These are phyloP conservation scores for Parmelia sp. DNA, from an alignment of 495 filamentous ascomycete genomes.

Conservation along the genomic window DNA sequence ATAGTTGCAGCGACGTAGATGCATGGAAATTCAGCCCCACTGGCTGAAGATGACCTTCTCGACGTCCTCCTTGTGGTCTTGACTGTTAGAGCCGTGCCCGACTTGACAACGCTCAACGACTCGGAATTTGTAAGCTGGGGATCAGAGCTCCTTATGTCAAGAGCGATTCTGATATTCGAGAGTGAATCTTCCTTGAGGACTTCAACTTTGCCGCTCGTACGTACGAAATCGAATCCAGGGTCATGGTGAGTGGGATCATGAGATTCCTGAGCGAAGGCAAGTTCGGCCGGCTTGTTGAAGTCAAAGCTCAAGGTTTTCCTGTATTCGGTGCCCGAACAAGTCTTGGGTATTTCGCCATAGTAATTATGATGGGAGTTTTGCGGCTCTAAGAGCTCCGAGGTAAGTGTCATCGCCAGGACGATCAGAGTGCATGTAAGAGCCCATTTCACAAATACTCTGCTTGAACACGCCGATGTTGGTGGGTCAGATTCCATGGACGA, in stretches of 20 bases:
- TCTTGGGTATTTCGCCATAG: conserved; percentile 4
- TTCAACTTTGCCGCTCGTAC: conserved; percentile 6
- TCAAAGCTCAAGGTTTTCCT: conserved; percentile 9
- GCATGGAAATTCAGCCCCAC: neutral
- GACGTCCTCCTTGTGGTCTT: conserved; percentile 12
- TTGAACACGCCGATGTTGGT: neutral
- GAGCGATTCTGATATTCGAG: conserved; percentile 2
- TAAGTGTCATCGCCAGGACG: conserved; percentile 7
- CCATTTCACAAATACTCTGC: conserved; percentile 6
- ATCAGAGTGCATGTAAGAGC: conserved; percentile 3
- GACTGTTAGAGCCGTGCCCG: conserved; percentile 7
- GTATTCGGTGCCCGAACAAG: neutral
- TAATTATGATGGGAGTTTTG: neutral
- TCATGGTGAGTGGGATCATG: conserved; percentile 4
- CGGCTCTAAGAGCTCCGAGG: conserved; percentile 2
- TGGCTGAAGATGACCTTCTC: neutral
- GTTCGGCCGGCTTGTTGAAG: conserved; percentile 5
- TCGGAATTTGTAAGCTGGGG: conserved; percentile 10
- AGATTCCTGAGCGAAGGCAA: conserved; percentile 13
- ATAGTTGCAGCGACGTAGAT: conserved; percentile 15
- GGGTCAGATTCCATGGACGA: neutral
- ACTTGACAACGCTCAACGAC: conserved; percentile 11
- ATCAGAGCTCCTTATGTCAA: conserved; percentile 13
- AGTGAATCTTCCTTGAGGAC: neutral
- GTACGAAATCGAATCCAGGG: neutral